Evolutionary conservation across 1,139 yeast genomes (phyloP), one percentile per base, ranked within the genome.

Genomic region (Saccharomycopsis hybrid): DNA sequence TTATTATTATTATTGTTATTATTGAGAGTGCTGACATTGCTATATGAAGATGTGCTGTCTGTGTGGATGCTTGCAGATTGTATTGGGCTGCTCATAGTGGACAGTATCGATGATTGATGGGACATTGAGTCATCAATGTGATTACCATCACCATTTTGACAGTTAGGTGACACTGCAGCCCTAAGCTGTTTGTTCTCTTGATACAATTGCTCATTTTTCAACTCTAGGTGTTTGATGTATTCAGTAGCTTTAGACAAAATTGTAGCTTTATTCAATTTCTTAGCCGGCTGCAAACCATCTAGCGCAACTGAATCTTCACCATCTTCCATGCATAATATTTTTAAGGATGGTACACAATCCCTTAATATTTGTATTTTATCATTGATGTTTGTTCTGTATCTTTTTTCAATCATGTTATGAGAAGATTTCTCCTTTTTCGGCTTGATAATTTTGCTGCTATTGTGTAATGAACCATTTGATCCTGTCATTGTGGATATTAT

Each of bases 211-310:
- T 72, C 76, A 62, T 87, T 87, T 59, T 85, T 84, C 49, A 68
- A 66, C 62, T 89, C 95, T 62, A 90, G 72, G 65, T 89, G 96
- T 58, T 77, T 75, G 59, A 90, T 89, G 62, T 89, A 90, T 65
- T 89, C 97, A 2, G 94, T 85, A 3, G 97, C 96, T 63, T 89
- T 87, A 47, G 88, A 77, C 56, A 90, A 73, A 31, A 90, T 89
- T 47, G 88, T 83, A 5, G 96, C 97, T 65, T 90, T 90, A 67
- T 88, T 89, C 58, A 89, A 73, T 62, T 87, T 88, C 49, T 79
- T 71, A 2, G 96, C 95, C 0, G 96, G 96, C n/a, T 82, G 76
- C 52, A 89, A 73, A 1, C 96, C 96, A 59, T 88, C 96, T 55
- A 89, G 69, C 55, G 82, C 72, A 42, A 65, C 60, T 5, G 57